A percentile compares a stretch with the other conserved stretches of the same genome.
Conservation (phyloP, 2,329 filamentous ascomycete species). For the Penicillium sp. region DNA sequence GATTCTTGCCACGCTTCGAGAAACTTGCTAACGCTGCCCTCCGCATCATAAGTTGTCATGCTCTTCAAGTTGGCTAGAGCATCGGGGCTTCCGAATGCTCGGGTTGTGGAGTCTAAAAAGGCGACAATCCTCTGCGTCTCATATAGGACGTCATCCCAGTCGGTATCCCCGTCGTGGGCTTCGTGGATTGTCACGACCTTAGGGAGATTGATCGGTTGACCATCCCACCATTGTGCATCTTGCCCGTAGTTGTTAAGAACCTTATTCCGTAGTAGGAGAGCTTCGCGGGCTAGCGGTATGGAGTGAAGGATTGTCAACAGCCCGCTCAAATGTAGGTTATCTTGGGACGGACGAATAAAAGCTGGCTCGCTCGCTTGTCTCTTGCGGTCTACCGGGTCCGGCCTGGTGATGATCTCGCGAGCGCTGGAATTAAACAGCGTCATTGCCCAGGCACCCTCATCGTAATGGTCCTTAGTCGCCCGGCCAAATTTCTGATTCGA, state of each 20-base stretch:
- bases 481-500: conserved; percentile 56
- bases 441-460: conserved; percentile 61
- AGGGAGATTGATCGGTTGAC: conserved; percentile 55
- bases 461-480: conserved; percentile 60
- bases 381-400: conserved; percentile 55
- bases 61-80: conserved; percentile 52
- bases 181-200: conserved; percentile 55
- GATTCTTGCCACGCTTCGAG: conserved; percentile 56
- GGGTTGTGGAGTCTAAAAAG: conserved; percentile 61
- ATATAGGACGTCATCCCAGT: conserved; percentile 55
- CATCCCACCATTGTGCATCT: conserved; percentile 67
- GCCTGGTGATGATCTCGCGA: conserved; percentile 60
- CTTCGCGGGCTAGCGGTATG: conserved; percentile 63
- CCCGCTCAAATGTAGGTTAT: conserved; percentile 60
- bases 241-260: conserved; percentile 57
- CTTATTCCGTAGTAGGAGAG: conserved; percentile 56
- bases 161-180: conserved; percentile 36
- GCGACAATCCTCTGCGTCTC: conserved; percentile 67
- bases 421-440: conserved; percentile 53
- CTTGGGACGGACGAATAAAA: conserved; percentile 61
- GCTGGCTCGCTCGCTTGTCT: conserved; percentile 56
- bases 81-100: conserved; percentile 63
- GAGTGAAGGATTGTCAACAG: conserved; percentile 66
- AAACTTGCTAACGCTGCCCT: conserved; percentile 50
- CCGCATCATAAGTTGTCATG: conserved; percentile 38